A percentile compares a stretch with the other conserved stretches of the same genome.
Conservation (phyloP, 257 asterid species). For the Nicotiana tomentosiformis region DNA sequence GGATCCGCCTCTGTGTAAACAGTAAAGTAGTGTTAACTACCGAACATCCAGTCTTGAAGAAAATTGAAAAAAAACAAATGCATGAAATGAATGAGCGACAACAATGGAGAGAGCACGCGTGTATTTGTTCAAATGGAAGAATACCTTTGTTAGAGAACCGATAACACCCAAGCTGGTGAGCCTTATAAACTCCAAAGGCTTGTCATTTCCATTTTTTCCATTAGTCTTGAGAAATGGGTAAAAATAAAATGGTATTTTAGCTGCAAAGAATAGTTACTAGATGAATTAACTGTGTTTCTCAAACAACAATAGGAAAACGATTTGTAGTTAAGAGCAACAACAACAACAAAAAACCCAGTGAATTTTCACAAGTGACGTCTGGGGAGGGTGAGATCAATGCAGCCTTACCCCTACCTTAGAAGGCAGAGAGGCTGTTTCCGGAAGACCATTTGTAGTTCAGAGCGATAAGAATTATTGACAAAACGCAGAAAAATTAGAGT, state of each 20-base stretch:
- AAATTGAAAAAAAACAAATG: background rate
- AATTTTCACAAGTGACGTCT: no score
- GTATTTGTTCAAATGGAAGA: background rate
- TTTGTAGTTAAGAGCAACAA: background rate
- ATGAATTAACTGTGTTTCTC: background rate
- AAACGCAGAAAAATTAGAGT: background rate
- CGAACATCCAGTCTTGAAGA: background rate
- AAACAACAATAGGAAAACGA: background rate
- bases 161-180: slow-evolving; percentile 10
- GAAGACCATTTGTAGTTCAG: no score
- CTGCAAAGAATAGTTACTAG: background rate
- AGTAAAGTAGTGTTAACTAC: background rate
- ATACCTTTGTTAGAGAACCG: slow-evolving; percentile 13
- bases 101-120: background rate
- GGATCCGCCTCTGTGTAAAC: no score
- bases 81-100: background rate
- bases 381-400: no score
- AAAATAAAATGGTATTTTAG: slow-evolving; percentile 7
- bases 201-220: background rate
- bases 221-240: slow-evolving; percentile 7
- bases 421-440: background rate
- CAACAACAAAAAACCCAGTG: no score
- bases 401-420: no score
- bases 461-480: background rate
- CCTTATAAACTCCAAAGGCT: slow-evolving; percentile 3